phyloP scores from a whole-genome alignment of 1,284 basidiomycete species.

The Cystobasidium pallidum region DNA sequence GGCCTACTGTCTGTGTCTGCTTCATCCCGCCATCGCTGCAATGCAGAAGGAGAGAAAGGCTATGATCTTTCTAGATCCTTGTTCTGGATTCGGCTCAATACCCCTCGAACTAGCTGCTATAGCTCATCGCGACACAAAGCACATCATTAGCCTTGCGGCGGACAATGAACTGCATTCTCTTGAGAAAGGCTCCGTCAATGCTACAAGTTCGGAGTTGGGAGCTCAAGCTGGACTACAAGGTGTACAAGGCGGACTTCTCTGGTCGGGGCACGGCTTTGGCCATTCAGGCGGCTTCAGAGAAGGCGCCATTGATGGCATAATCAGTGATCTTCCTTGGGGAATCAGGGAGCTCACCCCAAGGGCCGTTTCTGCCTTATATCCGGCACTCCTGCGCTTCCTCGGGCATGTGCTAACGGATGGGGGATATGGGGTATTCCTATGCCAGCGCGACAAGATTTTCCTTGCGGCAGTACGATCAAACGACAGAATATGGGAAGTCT shows the following conservation, averaged over 20 bases:
- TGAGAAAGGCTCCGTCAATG: slow-evolving; percentile 1
- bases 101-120: slow-evolving; percentile 30
- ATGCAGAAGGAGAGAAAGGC: not conserved
- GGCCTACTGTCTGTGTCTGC: slow-evolving; percentile 27
- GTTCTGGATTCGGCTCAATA: slow-evolving; percentile 33
- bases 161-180: slow-evolving; percentile 35
- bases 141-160: not conserved
- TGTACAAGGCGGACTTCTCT: slow-evolving; percentile 13
- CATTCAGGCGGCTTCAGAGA: slow-evolving; percentile 27
- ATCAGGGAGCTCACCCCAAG: slow-evolving; percentile 26
- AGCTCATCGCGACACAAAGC: slow-evolving; percentile 2
- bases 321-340: slow-evolving; percentile 41
- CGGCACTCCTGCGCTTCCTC: slow-evolving; percentile 24
- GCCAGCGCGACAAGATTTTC: slow-evolving; percentile 32
- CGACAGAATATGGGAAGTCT: slow-evolving; percentile 21
- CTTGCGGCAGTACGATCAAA: slow-evolving; percentile 11
- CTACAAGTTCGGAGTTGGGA: not conserved
- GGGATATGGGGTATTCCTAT: slow-evolving; percentile 26
- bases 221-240: not conserved
- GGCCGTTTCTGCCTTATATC: slow-evolving; percentile 25
- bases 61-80: slow-evolving; percentile 32
- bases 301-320: slow-evolving; percentile 18
- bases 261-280: slow-evolving; percentile 14
- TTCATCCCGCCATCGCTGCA: slow-evolving; percentile 12
- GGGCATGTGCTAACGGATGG: slow-evolving; percentile 7